These are phyloP conservation scores for Camelina sativa DNA, from an alignment of 345 rosid species.

Conservation along the genomic window DNA sequence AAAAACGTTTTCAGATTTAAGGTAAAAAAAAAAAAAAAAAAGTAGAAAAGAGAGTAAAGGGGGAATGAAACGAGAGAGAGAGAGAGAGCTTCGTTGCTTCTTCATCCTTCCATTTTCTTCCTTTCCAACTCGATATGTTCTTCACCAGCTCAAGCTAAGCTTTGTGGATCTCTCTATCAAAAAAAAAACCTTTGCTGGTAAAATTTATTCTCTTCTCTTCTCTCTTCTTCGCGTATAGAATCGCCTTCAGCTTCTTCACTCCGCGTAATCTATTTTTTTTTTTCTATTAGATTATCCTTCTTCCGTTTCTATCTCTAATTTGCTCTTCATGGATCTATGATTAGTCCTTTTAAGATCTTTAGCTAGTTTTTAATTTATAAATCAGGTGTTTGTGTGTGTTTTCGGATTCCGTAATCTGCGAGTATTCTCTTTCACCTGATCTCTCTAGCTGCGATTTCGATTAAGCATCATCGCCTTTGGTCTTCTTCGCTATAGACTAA, in stretches of 20 bases:
- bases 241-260: not conserved
- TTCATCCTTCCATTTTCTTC: conserved; percentile 31
- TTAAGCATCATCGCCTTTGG: conserved; percentile 13
- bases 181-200: not conserved
- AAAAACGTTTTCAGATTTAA: not conserved
- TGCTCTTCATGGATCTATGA: conserved; percentile 26
- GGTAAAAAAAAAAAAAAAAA: not conserved
- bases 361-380: not conserved
- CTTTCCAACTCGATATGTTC: conserved; percentile 1
- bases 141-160: conserved; percentile 30
- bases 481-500: not conserved
- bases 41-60: conserved; percentile 30
- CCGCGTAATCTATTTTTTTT: not conserved
- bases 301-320: conserved; percentile 1
- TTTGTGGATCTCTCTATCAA: conserved; percentile 9
- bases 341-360: conserved; percentile 9
- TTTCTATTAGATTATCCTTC: not conserved
- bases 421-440: not conserved
- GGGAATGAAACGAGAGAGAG: not conserved
- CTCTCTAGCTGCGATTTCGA: not conserved
- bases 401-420: conserved; percentile 2
- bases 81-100: conserved; percentile 24
- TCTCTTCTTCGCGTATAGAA: not conserved
- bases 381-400: not conserved
- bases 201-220: conserved; percentile 1